phyloP scores from a whole-genome alignment of 495 filamentous ascomycete genomes.

The Hyaloscypha hepaticicola region DNA sequence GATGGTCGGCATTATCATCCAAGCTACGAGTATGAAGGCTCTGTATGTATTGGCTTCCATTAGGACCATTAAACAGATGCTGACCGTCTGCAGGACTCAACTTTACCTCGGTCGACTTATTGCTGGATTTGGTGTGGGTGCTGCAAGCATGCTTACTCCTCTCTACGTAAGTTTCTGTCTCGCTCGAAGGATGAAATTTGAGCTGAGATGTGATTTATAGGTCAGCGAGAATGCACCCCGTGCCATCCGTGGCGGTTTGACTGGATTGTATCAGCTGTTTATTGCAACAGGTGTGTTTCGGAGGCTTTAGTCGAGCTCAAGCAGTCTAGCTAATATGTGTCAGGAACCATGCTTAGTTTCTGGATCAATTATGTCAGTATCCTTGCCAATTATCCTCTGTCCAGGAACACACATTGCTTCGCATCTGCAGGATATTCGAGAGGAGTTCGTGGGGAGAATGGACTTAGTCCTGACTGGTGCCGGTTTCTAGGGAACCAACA shows the following conservation, averaged over 20 bases:
- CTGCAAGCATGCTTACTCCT: constrained; percentile 63
- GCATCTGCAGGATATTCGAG: not conserved
- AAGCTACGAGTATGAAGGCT: constrained; percentile 2
- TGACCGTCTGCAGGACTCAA: constrained; percentile 37
- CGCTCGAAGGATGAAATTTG: not conserved
- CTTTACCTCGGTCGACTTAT: constrained; percentile 70
- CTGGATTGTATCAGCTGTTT: constrained; percentile 71
- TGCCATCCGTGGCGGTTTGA: constrained; percentile 68
- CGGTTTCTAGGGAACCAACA: constrained; percentile 51
- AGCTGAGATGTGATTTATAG: not conserved
- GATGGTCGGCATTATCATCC: constrained; percentile 41
- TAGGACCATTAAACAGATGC: constrained; percentile 14
- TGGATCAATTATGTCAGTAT: constrained; percentile 31
- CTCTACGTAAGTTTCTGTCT: constrained; percentile 39
- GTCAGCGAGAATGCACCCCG: constrained; percentile 66
- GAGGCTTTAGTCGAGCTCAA: not conserved
- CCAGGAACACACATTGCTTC: not conserved
- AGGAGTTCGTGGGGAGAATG: not conserved
- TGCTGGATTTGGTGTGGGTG: constrained; percentile 64
- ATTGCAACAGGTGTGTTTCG: constrained; percentile 39
- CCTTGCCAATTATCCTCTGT: not conserved
- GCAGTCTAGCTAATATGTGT: constrained; percentile 18
- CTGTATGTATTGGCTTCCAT: constrained; percentile 10
- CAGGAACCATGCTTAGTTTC: constrained; percentile 67
- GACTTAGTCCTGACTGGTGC: not conserved